A percentile compares a stretch with the other conserved stretches of the same genome.
These are phyloP conservation scores for Camptophora hylomeconis DNA, from an alignment of 2,329 filamentous ascomycete genomes.

Conservation along the genomic window DNA sequence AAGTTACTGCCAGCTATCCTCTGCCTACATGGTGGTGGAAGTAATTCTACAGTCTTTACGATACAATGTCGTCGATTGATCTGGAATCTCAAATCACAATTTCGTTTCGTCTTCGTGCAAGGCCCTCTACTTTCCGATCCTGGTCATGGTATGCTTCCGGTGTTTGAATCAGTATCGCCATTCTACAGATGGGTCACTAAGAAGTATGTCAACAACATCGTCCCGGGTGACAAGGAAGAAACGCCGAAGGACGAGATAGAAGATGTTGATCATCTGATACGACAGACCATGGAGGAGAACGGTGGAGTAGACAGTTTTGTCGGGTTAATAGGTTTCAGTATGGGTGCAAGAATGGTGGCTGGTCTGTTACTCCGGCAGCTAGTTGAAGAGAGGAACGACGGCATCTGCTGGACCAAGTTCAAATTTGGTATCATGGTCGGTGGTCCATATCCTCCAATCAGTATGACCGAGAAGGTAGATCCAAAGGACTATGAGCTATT, in stretches of 20 bases:
- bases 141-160: conserved; percentile 25
- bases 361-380: conserved; percentile 19
- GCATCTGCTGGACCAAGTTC: conserved; percentile 10
- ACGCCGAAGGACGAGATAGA: conserved; percentile 13
- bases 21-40: conserved; percentile 30
- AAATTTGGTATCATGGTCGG: conserved; percentile 17
- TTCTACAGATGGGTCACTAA: conserved; percentile 24
- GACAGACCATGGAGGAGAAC: conserved; percentile 13
- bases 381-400: conserved; percentile 8
- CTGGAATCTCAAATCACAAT: conserved; percentile 20
- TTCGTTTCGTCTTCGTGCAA: conserved; percentile 25
- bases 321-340: conserved; percentile 24
- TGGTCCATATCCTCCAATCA: conserved; percentile 17
- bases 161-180: conserved; percentile 24
- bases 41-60: conserved; percentile 24
- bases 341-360: conserved; percentile 20
- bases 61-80: conserved; percentile 25
- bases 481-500: conserved; percentile 11
- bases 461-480: conserved; percentile 7
- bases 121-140: conserved; percentile 20
- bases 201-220: conserved; percentile 8
- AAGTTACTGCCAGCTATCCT: conserved; percentile 21
- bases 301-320: conserved; percentile 17
- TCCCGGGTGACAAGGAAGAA: conserved; percentile 9
- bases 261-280: conserved; percentile 9